Evolutionary conservation across 192 early-diverging fungal genomes (phyloP).

Genomic region (Chytriomyces sp.): DNA sequence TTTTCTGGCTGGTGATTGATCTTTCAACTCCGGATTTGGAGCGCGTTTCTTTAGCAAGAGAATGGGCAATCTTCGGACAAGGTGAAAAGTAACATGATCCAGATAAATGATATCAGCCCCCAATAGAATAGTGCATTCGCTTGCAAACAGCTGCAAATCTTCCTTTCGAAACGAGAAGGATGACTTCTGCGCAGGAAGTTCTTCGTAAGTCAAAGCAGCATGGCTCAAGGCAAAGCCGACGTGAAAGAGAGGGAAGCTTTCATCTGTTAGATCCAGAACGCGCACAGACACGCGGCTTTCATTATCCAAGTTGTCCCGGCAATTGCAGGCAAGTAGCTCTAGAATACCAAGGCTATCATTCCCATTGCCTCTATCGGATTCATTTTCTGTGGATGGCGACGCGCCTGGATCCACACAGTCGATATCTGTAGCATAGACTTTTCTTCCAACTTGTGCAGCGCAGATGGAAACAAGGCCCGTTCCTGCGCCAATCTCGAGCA

Average conservation of each 20-base stretch:
- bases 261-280: conserved; percentile 30
- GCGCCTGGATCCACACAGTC: neutral
- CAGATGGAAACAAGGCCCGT: conserved; percentile 26
- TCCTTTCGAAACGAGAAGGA: conserved; percentile 6
- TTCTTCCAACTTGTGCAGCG: neutral
- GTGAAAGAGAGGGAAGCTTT: conserved; percentile 15
- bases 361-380: neutral
- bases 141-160: conserved; percentile 4
- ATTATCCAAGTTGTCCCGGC: neutral
- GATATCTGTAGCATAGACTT: conserved; percentile 39
- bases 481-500: conserved; percentile 39
- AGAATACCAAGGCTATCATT: conserved; percentile 13
- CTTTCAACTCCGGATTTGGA: neutral
- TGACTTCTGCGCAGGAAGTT: no score
- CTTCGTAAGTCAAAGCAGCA: neutral
- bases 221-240: neutral
- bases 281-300: neutral
- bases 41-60: conserved; percentile 7
- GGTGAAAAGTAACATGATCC: conserved; percentile 34
- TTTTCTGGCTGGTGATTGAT: no score
- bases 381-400: neutral
- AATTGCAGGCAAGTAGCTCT: conserved; percentile 16
- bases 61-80: conserved; percentile 28
- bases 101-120: conserved; percentile 43
- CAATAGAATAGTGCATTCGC: conserved; percentile 24